Percentiles rank a stretch among this genome's conserved stretches.
Evolutionary conservation across 2,329 filamentous ascomycete species (phyloP).

Genomic region (Scleromitrula shiraiana): DNA sequence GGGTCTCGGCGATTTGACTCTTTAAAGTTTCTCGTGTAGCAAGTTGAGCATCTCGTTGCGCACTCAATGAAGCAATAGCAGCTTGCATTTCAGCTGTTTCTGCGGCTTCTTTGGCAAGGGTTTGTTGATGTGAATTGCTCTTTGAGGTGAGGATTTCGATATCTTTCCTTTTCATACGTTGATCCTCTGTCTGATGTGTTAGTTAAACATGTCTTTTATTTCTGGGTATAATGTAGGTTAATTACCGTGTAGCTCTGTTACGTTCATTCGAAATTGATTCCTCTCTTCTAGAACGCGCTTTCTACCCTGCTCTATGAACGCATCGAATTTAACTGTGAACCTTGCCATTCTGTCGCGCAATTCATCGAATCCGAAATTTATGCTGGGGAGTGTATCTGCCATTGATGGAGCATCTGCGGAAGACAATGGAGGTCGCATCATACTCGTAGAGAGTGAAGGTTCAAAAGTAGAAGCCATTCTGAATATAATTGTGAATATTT

Average conservation of each 20-base stretch:
- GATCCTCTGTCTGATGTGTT: constrained; percentile 61
- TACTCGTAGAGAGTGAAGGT: constrained; percentile 57
- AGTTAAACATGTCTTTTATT: background rate
- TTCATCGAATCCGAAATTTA: constrained; percentile 95
- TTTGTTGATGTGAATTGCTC: constrained; percentile 62
- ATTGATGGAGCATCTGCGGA: constrained; percentile 55
- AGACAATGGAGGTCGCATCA: constrained; percentile 38
- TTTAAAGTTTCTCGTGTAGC: constrained; percentile 48
- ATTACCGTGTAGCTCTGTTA: constrained; percentile 83
- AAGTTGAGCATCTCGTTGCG: constrained; percentile 54
- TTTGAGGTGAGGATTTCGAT: constrained; percentile 76
- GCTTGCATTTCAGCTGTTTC: constrained; percentile 69
- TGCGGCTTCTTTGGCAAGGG: constrained; percentile 65
- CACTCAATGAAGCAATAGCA: constrained; percentile 49
- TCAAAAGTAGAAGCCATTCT: constrained; percentile 58
- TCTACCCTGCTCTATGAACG: constrained; percentile 84
- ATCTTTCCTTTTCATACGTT: constrained; percentile 80
- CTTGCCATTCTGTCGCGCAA: constrained; percentile 90
- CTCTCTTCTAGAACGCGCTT: constrained; percentile 87
- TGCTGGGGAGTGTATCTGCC: constrained; percentile 72
- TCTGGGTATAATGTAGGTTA: background rate
- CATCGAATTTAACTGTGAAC: constrained; percentile 85
- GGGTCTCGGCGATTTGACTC: constrained; percentile 57
- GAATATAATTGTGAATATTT: background rate
- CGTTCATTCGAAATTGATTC: constrained; percentile 85